phyloP scores from a whole-genome alignment of 2,329 filamentous ascomycete genomes.

The Phoma sp. region DNA sequence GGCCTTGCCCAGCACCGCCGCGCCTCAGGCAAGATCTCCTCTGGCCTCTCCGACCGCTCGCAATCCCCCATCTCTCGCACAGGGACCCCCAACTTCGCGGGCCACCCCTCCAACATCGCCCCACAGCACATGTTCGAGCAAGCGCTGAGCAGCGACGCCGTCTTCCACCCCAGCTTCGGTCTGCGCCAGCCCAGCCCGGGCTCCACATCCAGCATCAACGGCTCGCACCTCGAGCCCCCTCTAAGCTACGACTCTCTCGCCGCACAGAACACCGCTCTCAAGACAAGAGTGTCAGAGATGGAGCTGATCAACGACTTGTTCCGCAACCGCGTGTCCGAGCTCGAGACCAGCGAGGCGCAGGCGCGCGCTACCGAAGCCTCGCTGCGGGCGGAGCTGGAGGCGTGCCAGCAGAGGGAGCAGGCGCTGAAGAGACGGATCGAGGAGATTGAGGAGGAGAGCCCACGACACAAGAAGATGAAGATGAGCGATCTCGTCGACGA shows the following conservation, averaged over 20 bases:
- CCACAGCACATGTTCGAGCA: constrained; percentile 81
- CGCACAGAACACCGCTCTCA: constrained; percentile 82
- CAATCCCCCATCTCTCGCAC: constrained; percentile 81
- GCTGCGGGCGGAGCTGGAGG: constrained; percentile 68
- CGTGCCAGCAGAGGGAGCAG: constrained; percentile 78
- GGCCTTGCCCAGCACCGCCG: constrained; percentile 66
- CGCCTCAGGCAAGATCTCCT: constrained; percentile 72
- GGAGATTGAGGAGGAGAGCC: constrained; percentile 60
- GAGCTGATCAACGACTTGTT: constrained; percentile 87
- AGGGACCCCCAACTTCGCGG: constrained; percentile 74
- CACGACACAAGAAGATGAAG: constrained; percentile 62
- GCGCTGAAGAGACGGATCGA: constrained; percentile 82
- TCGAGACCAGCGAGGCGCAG: constrained; percentile 76
- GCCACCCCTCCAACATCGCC: constrained; percentile 65
- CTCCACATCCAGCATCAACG: constrained; percentile 62
- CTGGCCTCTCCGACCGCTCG: constrained; percentile 74
- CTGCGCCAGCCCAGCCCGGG: constrained; percentile 62
- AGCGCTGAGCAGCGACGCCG: constrained; percentile 70
- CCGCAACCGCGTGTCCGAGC: constrained; percentile 69
- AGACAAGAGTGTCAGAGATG: constrained; percentile 92
- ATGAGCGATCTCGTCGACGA: constrained; percentile 62
- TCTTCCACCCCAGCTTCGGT: constrained; percentile 60
- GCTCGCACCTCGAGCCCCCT: constrained; percentile 70
- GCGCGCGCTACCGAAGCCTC: constrained; percentile 63
- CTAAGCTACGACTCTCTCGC: constrained; percentile 82